Evolutionary conservation across 805 yeast genomes (phyloP).

Genomic region (Schwanniomyces yamadae): DNA sequence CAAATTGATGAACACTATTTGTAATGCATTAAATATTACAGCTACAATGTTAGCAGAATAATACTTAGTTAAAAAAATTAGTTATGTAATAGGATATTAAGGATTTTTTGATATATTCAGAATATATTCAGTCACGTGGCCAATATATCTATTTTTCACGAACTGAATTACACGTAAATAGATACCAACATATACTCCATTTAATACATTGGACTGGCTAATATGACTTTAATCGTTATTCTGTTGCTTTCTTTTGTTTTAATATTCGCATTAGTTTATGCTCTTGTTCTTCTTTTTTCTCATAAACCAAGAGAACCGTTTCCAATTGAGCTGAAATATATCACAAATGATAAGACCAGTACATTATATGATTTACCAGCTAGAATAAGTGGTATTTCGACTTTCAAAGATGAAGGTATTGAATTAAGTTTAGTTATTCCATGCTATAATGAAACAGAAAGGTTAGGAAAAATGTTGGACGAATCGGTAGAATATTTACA

Average conservation of each 20-base stretch:
- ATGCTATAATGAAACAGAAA: conserved; percentile 81
- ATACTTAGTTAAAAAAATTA: too few species aligned
- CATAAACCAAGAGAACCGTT: conserved; percentile 62
- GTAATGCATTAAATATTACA: too few species aligned
- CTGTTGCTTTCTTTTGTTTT: neutral
- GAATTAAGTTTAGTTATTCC: conserved; percentile 82
- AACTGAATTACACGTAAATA: too few species aligned
- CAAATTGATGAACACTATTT: too few species aligned
- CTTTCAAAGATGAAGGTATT: conserved; percentile 33
- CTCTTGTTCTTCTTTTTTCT: conserved; percentile 47
- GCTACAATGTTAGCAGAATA: too few species aligned
- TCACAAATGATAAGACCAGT: conserved; percentile 43
- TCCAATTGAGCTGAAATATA: conserved; percentile 52
- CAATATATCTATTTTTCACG: too few species aligned
- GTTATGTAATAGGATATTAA: too few species aligned
- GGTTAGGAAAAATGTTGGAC: conserved; percentile 69
- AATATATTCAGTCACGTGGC: too few species aligned
- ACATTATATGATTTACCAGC: conserved; percentile 32
- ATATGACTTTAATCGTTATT: conserved; percentile 2
- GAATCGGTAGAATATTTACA: conserved; percentile 62
- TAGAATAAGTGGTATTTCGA: conserved; percentile 22
- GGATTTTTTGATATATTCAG: too few species aligned
- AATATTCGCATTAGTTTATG: conserved; percentile 29
- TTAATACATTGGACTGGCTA: too few species aligned
- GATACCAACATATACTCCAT: too few species aligned